phyloP scores from a whole-genome alignment of 2,329 filamentous ascomycete genomes.

The Ceratocystiopsis brevicomis region DNA sequence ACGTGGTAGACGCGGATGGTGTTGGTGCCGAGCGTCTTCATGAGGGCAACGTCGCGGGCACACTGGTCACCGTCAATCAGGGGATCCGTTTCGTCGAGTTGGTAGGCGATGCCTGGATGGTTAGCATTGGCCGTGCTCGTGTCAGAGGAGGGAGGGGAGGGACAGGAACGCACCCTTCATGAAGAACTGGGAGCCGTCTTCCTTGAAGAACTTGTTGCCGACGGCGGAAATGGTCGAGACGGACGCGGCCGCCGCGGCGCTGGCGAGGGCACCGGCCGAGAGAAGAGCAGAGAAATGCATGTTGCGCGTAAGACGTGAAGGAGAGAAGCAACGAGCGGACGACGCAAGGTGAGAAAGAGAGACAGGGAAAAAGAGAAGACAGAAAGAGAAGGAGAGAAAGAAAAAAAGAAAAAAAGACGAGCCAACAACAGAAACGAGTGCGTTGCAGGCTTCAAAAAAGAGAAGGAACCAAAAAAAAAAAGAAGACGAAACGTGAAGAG shows the following conservation, averaged over 20 bases:
- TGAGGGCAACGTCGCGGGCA: conserved; percentile 52
- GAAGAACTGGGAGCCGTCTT: conserved; percentile 64
- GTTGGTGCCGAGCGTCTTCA: conserved; percentile 67
- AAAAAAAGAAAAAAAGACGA: not conserved
- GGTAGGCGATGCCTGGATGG: conserved; percentile 51
- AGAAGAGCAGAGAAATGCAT: conserved; percentile 21
- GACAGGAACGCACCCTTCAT: conserved; percentile 46
- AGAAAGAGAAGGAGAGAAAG: not conserved
- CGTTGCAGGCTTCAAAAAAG: too few species aligned
- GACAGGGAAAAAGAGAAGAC: not conserved
- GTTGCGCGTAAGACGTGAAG: too few species aligned
- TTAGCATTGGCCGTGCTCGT: not conserved
- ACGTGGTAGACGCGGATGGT: conserved; percentile 81
- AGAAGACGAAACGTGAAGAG: not conserved
- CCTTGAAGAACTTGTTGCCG: conserved; percentile 72
- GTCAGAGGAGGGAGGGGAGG: not conserved
- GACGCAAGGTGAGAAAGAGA: not conserved
- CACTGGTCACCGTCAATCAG: conserved; percentile 61
- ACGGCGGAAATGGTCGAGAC: conserved; percentile 33
- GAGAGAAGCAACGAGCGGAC: not conserved
- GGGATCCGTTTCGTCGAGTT: conserved; percentile 47
- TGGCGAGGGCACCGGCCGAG: conserved; percentile 16
- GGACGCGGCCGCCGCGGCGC: conserved; percentile 2
- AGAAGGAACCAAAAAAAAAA: too few species aligned
- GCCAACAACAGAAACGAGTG: not conserved